Evolutionary conservation across 805 yeast genomes (phyloP).

Genomic region (Starmerella scarabaei): DNA sequence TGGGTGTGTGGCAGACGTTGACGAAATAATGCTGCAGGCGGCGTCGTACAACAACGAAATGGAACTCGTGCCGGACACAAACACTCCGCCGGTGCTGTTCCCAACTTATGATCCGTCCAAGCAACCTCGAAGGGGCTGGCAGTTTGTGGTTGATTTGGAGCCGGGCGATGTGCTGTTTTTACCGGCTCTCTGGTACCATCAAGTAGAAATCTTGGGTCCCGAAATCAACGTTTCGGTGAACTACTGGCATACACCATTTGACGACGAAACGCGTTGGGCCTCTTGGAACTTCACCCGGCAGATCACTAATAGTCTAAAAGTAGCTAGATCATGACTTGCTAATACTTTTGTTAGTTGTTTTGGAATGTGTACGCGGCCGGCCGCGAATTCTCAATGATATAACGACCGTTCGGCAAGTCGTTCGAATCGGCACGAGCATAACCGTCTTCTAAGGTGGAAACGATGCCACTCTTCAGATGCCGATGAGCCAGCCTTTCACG

Average conservation of each 20-base stretch:
- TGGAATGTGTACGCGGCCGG: conserved; percentile 19
- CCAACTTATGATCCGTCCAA: conserved; percentile 27
- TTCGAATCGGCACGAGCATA: conserved; percentile 31
- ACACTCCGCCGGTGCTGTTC: conserved; percentile 20
- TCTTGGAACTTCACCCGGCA: conserved; percentile 26
- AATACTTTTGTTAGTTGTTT: not conserved
- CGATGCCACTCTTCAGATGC: conserved; percentile 38
- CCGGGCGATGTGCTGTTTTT: conserved; percentile 30
- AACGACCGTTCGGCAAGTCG: conserved; percentile 53
- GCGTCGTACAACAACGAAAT: conserved; percentile 24
- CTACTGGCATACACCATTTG: conserved; percentile 26
- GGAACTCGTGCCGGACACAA: conserved; percentile 12
- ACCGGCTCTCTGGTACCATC: conserved; percentile 33
- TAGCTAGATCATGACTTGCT: not conserved
- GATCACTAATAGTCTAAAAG: not conserved
- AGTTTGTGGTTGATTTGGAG: conserved; percentile 24
- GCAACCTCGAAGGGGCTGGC: conserved; percentile 11
- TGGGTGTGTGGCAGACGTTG: conserved; percentile 22
- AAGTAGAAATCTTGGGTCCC: conserved; percentile 23
- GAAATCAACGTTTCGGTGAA: conserved; percentile 24
- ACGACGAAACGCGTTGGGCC: conserved; percentile 23
- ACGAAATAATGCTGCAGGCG: conserved; percentile 24
- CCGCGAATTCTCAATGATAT: conserved; percentile 23
- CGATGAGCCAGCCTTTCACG: conserved; percentile 50
- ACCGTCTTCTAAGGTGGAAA: conserved; percentile 26